Base-by-base conservation (phyloP, 306 rosid species). In the Citrullus mucosospermus region DNA sequence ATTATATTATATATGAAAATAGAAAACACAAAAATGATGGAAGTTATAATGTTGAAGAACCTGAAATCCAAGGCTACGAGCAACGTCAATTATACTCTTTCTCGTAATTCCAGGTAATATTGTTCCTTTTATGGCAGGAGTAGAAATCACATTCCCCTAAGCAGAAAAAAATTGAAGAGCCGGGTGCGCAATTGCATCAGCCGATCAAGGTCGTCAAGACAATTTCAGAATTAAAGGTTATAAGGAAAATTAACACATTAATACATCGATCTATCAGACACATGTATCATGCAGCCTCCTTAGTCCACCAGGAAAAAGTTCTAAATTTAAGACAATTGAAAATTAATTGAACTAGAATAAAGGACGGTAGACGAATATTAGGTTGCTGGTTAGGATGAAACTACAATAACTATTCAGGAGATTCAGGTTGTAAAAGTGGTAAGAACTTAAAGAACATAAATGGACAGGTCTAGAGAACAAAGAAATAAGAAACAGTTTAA, bases 21-120 rank as follows among this genome's bases (percentile, higher is more conserved):
- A 32, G 34, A 8, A 30, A 51, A 74, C 22, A 8, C 8, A 16
- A 66, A 28, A 12, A 56, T 54, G n/a, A 18, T 55, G 9, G 32
- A 39, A 75, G 34, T 17, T 74, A 56, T 17, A 75, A 20, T 78
- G 78, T 56, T 50, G 60, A 74, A 80, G 53, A 90, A 96, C 99
- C 99, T 96, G 89, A 78, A 90, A 90, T 57, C 98, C 98, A 82
- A 85, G 91, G 85, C 87, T 92, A 82, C 83, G 89, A 73, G 98
- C 98, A 86, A 92, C 93, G 22, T 96, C 99, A 80, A 96, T 92
- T 78, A 92, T 90, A 78, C 99, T 96, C 83, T 96, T 96, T 79
- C 98, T 92, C 68, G 99, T 96, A 79, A 96, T 89, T 75, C 99
- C 99, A 18, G 99, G 99, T 83, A 96, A 87, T 80, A 96, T 96